Percentiles rank a stretch among this genome's conserved stretches.
Evolutionary conservation across 371 early-diverging fungal genomes (phyloP).

Genomic region (Mucor piriformis): DNA sequence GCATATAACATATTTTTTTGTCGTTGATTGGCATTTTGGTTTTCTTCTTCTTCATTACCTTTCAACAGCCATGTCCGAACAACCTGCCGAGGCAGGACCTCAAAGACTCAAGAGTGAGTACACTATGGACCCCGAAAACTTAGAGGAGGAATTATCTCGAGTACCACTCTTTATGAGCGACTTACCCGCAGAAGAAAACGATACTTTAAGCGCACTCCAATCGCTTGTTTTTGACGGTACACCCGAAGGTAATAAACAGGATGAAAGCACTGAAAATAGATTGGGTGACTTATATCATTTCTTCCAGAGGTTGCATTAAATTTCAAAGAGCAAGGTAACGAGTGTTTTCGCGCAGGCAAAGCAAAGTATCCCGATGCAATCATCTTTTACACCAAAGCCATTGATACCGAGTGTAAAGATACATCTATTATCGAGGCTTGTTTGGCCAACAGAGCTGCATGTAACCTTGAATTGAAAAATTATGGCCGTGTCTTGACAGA

Average conservation of each 20-base stretch:
- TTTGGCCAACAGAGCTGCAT: slow-evolving; percentile 90
- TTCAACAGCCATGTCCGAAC: neutral
- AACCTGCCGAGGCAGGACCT: slow-evolving; percentile 26
- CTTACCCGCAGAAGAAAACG: slow-evolving; percentile 80
- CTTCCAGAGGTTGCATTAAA: slow-evolving; percentile 87
- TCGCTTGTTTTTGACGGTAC: slow-evolving; percentile 91
- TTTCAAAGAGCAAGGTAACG: slow-evolving; percentile 96
- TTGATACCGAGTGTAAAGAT: slow-evolving; percentile 83
- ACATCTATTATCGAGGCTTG: slow-evolving; percentile 75
- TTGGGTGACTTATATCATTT: slow-evolving; percentile 1
- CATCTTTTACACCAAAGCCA: slow-evolving; percentile 84
- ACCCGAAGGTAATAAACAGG: slow-evolving; percentile 76
- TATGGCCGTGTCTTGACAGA: slow-evolving; percentile 80
- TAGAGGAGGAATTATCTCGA: slow-evolving; percentile 65
- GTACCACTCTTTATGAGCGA: slow-evolving; percentile 93
- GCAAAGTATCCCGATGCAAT: slow-evolving; percentile 77
- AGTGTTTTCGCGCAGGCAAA: slow-evolving; percentile 78
- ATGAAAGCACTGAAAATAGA: too few relatives aligned
- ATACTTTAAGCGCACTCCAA: slow-evolving; percentile 82
- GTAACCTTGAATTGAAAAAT: slow-evolving; percentile 85
- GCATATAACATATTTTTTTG: too few relatives aligned
- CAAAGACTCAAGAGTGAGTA: slow-evolving; percentile 30
- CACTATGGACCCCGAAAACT: slow-evolving; percentile 51
- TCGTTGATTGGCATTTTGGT: neutral
- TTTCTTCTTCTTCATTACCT: neutral